Evolutionary conservation across 768 basidiomycete genomes (phyloP).

Genomic region (Suillus lakei): DNA sequence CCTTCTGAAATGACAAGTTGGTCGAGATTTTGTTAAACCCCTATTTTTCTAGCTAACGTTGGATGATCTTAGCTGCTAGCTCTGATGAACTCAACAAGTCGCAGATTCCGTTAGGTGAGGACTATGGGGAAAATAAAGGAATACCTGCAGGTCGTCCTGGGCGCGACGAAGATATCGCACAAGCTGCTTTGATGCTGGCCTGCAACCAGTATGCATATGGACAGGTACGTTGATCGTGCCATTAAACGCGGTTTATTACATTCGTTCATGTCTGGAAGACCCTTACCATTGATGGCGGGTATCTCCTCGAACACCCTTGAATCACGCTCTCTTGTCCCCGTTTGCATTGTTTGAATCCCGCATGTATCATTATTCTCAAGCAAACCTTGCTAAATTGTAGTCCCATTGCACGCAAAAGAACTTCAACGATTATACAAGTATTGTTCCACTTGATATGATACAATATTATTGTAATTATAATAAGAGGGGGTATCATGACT

Average conservation of each 20-base stretch:
- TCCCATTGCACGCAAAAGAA: no score
- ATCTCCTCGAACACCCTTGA: conserved; percentile 33
- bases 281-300: conserved; percentile 31
- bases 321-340: background rate
- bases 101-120: conserved; percentile 28
- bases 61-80: background rate
- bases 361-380: background rate
- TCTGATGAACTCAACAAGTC: conserved; percentile 40
- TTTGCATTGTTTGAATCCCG: background rate
- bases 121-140: conserved; percentile 37
- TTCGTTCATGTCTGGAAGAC: conserved; percentile 15
- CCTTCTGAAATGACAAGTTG: conserved; percentile 39
- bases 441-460: background rate
- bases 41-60: background rate
- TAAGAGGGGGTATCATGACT: background rate
- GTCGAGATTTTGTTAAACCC: background rate
- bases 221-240: conserved; percentile 27
- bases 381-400: background rate
- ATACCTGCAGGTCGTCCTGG: conserved; percentile 41
- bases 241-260: background rate
- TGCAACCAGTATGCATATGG: conserved; percentile 40
- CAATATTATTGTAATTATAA: background rate
- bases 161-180: conserved; percentile 40
- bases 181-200: conserved; percentile 36
- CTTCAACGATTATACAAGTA: background rate